phyloP scores from a whole-genome alignment of 2,329 filamentous ascomycete genomes.

The Teratosphaeriaceae sp. region DNA sequence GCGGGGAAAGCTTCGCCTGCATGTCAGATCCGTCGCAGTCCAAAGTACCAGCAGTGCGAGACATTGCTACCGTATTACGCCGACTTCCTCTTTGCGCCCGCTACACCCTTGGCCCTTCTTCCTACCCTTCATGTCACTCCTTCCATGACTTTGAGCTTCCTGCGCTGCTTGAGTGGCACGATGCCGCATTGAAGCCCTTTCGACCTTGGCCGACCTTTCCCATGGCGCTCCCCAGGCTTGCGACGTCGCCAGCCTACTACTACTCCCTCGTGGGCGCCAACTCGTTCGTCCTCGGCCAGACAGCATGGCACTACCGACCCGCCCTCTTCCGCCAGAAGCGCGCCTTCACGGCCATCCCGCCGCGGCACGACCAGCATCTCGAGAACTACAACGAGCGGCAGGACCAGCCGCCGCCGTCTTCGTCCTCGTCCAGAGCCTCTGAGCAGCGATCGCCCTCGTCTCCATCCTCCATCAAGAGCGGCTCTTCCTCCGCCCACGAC shows the following conservation, averaged over 20 bases:
- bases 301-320: conserved; percentile 28
- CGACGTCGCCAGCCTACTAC: conserved; percentile 21
- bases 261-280: conserved; percentile 28
- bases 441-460: not conserved
- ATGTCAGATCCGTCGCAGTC: too few relatives aligned
- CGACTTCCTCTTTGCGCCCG: too few relatives aligned
- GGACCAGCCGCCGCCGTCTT: not conserved
- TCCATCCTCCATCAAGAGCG: conserved; percentile 4
- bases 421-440: not conserved
- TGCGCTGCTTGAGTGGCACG: not conserved
- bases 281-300: conserved; percentile 27
- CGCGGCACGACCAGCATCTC: conserved; percentile 11
- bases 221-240: conserved; percentile 11
- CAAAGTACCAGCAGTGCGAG: too few relatives aligned
- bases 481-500: not conserved
- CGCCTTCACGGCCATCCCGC: conserved; percentile 16
- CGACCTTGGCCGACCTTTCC: not conserved
- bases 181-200: not conserved
- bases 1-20: not conserved
- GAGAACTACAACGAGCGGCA: conserved; percentile 1
- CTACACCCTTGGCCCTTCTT: too few relatives aligned
- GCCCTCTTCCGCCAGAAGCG: conserved; percentile 18
- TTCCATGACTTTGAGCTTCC: not conserved
- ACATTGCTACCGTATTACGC: too few relatives aligned
- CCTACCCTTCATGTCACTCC: conserved; percentile 4